phyloP scores from a whole-genome alignment of 805 yeast species.

The Myxozyma vanderwaltii region DNA sequence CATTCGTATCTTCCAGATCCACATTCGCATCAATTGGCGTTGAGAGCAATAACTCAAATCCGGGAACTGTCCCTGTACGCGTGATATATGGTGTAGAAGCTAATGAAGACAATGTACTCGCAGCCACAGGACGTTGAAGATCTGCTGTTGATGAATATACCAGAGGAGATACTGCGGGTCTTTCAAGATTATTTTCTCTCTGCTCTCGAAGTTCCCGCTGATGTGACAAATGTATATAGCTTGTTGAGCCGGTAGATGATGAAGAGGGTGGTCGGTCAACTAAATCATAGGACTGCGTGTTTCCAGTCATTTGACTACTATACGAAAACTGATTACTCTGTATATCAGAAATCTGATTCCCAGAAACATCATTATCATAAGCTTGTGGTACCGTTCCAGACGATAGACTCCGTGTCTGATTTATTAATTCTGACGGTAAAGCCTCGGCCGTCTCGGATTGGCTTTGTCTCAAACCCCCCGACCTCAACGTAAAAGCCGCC shows the following conservation, averaged over 20 bases:
- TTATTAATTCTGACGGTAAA: background rate
- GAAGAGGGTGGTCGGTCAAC: no score
- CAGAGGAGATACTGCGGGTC: background rate
- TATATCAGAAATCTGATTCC: no score
- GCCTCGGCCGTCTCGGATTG: background rate
- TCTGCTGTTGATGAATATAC: background rate
- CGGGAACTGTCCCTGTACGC: background rate
- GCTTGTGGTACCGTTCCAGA: no score
- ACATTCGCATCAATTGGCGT: background rate
- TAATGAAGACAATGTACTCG: background rate
- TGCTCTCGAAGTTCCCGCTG: conserved; percentile 3
- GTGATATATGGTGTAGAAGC: background rate
- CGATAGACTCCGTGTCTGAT: no score
- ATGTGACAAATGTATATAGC: background rate
- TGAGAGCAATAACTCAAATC: background rate
- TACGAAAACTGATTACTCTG: no score
- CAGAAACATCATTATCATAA: no score
- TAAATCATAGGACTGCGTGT: no score
- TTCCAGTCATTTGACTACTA: no score
- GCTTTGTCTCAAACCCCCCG: background rate
- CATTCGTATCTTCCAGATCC: background rate
- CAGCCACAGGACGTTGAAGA: background rate
- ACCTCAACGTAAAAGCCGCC: background rate
- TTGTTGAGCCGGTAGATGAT: background rate
- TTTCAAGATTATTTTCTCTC: background rate